These are phyloP conservation scores for Moniliophthora roreri DNA, from an alignment of 1,284 basidiomycete species.

Conservation along the genomic window DNA sequence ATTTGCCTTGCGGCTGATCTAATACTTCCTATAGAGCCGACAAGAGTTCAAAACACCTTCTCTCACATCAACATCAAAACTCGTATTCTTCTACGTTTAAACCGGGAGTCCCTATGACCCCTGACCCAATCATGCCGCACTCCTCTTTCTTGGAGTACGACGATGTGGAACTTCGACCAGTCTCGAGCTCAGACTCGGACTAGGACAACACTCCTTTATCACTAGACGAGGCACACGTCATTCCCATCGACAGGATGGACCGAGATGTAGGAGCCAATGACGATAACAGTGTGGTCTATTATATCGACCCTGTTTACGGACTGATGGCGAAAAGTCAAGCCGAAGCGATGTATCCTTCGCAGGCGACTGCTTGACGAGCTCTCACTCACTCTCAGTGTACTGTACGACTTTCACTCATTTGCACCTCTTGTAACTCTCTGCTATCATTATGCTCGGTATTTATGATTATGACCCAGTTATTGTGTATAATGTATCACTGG, in stretches of 20 bases:
- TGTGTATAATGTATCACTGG: too few species aligned
- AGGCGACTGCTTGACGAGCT: too few species aligned
- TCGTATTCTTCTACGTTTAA: too few species aligned
- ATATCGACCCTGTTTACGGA: slow-evolving; percentile 1
- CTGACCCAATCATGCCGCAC: too few species aligned
- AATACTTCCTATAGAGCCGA: background rate
- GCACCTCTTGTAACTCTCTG: too few species aligned
- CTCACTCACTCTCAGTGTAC: too few species aligned
- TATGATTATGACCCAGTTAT: too few species aligned
- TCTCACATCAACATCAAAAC: background rate
- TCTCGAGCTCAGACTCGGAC: background rate
- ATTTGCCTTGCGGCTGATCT: background rate
- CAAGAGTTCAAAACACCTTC: background rate
- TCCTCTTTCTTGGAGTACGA: background rate
- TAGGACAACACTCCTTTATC: background rate
- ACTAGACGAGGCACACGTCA: background rate
- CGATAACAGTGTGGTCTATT: background rate
- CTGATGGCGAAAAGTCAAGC: background rate
- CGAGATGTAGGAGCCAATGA: background rate
- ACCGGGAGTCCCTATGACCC: too few species aligned
- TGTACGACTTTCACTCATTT: too few species aligned
- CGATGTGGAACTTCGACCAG: background rate
- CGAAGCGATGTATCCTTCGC: background rate
- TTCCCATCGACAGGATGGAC: background rate
- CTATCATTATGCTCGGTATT: too few species aligned